Base-by-base conservation (phyloP, 352 stramenopile genomes). In the Saprolegnia diclina region DNA sequence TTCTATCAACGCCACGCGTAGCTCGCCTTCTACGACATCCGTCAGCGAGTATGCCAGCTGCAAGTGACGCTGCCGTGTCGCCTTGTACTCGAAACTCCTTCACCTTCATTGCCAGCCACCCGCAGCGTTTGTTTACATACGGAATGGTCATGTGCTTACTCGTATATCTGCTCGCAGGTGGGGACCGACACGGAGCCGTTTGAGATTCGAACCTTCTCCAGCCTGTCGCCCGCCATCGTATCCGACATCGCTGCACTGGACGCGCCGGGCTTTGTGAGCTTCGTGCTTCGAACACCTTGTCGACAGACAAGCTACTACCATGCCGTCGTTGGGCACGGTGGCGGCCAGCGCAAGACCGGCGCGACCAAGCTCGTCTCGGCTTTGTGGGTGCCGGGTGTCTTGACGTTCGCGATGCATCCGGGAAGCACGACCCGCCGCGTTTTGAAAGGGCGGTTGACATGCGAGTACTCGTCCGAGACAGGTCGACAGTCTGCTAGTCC, bases 321-420 rank as follows among this genome's bases (percentile, higher is more conserved):
- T 9, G n/a, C 52, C 4, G 52, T 24, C n/a, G 4, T 59, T 35
- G 24, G 24, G 11, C 52, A 59, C 52, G 13, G 13, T 16, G 52
- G 52, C 7, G 42, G 13, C 52, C 11, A 16, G 13, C 24, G 24
- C 52, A 4, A 11, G 52, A 21, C 52, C 52, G 35, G 19, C 24
- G 11, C 42, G 11, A 24, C 35, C 13, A 16, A 59, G 13, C 13
- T 59, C 13, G 11, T 69, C 3, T 16, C 21, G 13, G 63, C 46
- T 13, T 7, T 11, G 13, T 69, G 63, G 63, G 63, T 62, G 6
- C 63, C 44, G 14, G 63, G 63, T 10, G 24, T 57, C 11, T 29
- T 69, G 14, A 45, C 62, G 19, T 69, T 48, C 24, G 48, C 63
- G 16, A 24, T 69, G 50, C 9, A 37, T 10, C 63, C 63, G 7